Evolutionary conservation across 1,139 yeast genomes (phyloP).

Genomic region (Geotrichum restrictum): DNA sequence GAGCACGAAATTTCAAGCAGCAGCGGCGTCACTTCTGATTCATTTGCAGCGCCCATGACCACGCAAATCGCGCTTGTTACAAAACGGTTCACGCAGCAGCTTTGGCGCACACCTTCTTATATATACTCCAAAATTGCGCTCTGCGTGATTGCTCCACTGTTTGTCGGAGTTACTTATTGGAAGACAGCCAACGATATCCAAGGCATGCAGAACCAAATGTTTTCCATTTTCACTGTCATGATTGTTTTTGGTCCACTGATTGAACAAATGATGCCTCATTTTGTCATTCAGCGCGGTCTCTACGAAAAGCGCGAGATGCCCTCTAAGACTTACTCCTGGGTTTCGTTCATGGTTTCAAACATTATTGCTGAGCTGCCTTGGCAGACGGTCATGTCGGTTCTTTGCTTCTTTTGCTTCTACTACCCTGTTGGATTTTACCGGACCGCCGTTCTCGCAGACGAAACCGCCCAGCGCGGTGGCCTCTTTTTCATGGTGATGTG

Average conservation of each 20-base stretch:
- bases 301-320: conserved; percentile 93
- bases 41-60: conserved; percentile 44
- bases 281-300: conserved; percentile 65
- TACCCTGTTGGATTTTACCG: conserved; percentile 63
- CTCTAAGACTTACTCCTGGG: conserved; percentile 61
- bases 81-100: conserved; percentile 52
- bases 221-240: conserved; percentile 64
- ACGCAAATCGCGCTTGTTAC: conserved; percentile 53
- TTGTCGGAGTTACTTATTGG: conserved; percentile 73
- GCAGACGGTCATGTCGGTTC: conserved; percentile 62
- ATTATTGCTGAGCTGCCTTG: conserved; percentile 72
- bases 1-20: not conserved
- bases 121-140: conserved; percentile 63
- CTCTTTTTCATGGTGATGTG: conserved; percentile 57
- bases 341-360: conserved; percentile 58
- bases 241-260: conserved; percentile 58
- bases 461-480: conserved; percentile 58
- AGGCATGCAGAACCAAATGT: conserved; percentile 47
- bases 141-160: conserved; percentile 50
- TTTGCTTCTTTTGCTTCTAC: conserved; percentile 71
- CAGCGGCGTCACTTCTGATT: not conserved
- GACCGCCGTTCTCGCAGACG: conserved; percentile 45
- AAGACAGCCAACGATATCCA: conserved; percentile 56
- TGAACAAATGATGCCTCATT: conserved; percentile 73
- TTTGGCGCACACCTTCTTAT: conserved; percentile 71